Percentiles rank a stretch among this genome's conserved stretches.
These are phyloP conservation scores for Zasmidium angulare DNA, from an alignment of 2,329 filamentous ascomycete genomes.

Conservation along the genomic window DNA sequence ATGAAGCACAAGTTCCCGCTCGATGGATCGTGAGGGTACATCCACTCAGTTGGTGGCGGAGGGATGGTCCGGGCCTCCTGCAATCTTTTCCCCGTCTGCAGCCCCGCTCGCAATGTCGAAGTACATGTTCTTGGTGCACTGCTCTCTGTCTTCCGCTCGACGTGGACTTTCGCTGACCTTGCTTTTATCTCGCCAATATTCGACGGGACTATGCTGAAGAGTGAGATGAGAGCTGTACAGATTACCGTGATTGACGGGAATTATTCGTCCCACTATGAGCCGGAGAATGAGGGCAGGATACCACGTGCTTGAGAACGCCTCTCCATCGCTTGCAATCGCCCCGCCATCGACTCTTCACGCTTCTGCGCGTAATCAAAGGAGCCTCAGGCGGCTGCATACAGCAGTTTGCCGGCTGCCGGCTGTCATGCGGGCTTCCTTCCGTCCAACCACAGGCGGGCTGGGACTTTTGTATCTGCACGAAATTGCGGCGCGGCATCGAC, in stretches of 20 bases:
- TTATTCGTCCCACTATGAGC: too few relatives aligned
- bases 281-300: too few relatives aligned
- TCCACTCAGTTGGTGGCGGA: background rate
- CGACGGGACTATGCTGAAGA: too few relatives aligned
- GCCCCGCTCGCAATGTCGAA: background rate
- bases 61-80: background rate
- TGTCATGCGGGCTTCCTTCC: constrained; percentile 11
- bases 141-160: too few relatives aligned
- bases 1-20: background rate
- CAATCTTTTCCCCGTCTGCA: constrained; percentile 1
- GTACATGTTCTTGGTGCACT: background rate
- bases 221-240: too few relatives aligned
- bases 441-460: constrained; percentile 9
- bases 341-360: background rate
- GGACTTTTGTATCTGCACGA: too few relatives aligned
- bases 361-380: constrained; percentile 5
- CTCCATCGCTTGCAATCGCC: background rate
- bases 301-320: too few relatives aligned
- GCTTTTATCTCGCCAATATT: too few relatives aligned
- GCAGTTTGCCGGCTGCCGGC: constrained; percentile 18
- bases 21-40: background rate
- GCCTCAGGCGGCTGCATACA: constrained; percentile 18
- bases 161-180: too few relatives aligned
- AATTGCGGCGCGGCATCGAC: too few relatives aligned
- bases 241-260: too few relatives aligned